phyloP scores from a whole-genome alignment of 2,329 filamentous ascomycete species.

The Colletotrichum cordylinicola region DNA sequence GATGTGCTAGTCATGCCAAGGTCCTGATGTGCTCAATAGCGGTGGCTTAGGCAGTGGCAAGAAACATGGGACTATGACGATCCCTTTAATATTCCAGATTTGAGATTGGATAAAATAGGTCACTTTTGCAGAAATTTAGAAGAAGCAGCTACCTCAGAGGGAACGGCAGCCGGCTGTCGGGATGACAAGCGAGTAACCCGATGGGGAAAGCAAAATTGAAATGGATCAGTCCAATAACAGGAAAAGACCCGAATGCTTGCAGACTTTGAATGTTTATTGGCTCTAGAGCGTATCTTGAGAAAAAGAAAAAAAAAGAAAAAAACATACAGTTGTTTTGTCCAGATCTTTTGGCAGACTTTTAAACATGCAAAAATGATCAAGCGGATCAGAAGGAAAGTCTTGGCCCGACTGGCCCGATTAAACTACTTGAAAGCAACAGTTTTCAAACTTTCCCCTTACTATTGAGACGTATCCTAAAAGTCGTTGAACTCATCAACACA shows the following conservation, averaged over 20 bases:
- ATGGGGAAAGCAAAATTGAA: not conserved
- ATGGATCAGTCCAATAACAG: not conserved
- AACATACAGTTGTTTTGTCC: not conserved
- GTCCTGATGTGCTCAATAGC: not conserved
- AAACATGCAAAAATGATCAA: too few species aligned
- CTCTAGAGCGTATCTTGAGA: too few species aligned
- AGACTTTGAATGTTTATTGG: not conserved
- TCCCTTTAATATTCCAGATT: not conserved
- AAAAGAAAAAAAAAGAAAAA: not conserved
- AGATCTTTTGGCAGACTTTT: too few species aligned
- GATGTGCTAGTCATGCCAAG: not conserved
- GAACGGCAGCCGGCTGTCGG: not conserved
- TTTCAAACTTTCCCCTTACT: too few species aligned
- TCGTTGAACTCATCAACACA: too few species aligned
- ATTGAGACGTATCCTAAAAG: not conserved
- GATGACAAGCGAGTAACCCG: not conserved
- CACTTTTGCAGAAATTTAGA: not conserved
- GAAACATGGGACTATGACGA: not conserved
- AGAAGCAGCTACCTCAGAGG: not conserved
- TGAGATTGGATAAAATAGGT: not conserved
- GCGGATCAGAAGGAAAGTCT: too few species aligned
- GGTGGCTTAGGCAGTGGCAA: not conserved
- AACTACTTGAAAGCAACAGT: too few species aligned
- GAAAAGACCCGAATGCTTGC: not conserved
- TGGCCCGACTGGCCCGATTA: too few species aligned